Evolutionary conservation across 2,329 filamentous ascomycete genomes (phyloP).

Genomic region (Thielaviopsis cerberus): DNA sequence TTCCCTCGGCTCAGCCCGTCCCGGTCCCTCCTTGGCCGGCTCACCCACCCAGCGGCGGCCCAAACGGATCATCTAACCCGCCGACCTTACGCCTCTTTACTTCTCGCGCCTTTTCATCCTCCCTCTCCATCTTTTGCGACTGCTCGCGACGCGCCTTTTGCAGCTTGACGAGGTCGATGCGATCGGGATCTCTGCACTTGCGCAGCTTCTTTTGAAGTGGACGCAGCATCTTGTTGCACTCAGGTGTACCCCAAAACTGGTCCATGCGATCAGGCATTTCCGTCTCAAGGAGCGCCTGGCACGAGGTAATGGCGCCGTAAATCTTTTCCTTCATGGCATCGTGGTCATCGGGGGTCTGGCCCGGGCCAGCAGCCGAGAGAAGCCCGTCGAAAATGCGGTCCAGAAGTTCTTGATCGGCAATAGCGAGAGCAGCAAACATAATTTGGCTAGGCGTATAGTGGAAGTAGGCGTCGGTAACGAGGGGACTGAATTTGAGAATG

Average conservation of each 20-base stretch:
- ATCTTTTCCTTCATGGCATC: conserved; percentile 27
- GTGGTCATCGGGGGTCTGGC: conserved; percentile 16
- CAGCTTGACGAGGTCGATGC: conserved; percentile 51
- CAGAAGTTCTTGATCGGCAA: conserved; percentile 50
- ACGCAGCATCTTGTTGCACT: conserved; percentile 31
- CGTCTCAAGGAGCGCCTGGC: conserved; percentile 34
- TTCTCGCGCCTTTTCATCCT: conserved; percentile 24
- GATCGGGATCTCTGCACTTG: conserved; percentile 55
- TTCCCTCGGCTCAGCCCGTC: not conserved
- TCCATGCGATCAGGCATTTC: conserved; percentile 38
- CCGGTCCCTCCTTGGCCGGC: no score
- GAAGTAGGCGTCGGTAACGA: conserved; percentile 92
- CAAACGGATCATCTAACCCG: conserved; percentile 28
- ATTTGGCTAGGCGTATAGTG: conserved; percentile 90
- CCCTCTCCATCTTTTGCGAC: conserved; percentile 23
- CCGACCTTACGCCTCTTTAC: conserved; percentile 29
- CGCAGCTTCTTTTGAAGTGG: conserved; percentile 50
- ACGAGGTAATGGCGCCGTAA: conserved; percentile 28
- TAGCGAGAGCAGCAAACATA: conserved; percentile 61
- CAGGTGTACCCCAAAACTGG: conserved; percentile 35
- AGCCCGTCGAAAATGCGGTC: conserved; percentile 17
- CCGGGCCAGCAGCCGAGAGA: conserved; percentile 18
- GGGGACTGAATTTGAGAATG: conserved; percentile 57
- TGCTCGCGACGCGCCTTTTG: conserved; percentile 45
- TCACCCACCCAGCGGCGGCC: conserved; percentile 19